phyloP scores from a whole-genome alignment of 208 protist species.

The Acanthamoeba healyi region DNA sequence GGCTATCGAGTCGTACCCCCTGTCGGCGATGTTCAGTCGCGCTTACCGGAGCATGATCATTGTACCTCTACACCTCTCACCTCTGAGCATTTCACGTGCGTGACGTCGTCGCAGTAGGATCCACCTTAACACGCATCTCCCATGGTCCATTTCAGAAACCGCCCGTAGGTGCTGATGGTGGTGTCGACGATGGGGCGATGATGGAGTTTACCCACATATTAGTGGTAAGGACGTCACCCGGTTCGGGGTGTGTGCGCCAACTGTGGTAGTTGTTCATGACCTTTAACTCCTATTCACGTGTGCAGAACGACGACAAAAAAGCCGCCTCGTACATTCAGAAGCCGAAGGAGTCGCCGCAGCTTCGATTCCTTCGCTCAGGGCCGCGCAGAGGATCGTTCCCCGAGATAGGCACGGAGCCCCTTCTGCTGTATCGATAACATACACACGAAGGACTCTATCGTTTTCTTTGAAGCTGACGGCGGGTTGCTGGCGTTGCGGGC shows the following conservation, averaged over 20 bases:
- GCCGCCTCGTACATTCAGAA: neutral
- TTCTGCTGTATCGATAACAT: no score
- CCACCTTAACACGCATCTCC: no score
- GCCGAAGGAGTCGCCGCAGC: neutral
- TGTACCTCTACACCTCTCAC: neutral
- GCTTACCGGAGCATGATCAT: neutral
- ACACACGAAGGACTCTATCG: no score
- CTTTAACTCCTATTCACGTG: neutral
- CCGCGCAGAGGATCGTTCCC: neutral
- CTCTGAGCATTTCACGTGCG: neutral
- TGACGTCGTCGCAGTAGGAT: no score
- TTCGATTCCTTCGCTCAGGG: neutral
- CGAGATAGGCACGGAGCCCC: neutral
- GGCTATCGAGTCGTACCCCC: neutral
- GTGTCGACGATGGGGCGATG: neutral
- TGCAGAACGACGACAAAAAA: slow-evolving; percentile 4
- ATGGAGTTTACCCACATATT: neutral
- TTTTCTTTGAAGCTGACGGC: no score
- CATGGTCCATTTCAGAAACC: neutral
- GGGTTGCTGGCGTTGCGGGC: neutral
- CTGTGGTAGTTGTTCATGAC: neutral
- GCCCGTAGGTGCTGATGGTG: no score
- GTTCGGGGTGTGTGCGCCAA: no score
- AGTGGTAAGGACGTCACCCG: neutral
- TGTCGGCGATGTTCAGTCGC: neutral